Evolutionary conservation across 108 stramenopile species (phyloP), one percentile per base, ranked within the genome.

Genomic region (Nitzschia putrida): DNA sequence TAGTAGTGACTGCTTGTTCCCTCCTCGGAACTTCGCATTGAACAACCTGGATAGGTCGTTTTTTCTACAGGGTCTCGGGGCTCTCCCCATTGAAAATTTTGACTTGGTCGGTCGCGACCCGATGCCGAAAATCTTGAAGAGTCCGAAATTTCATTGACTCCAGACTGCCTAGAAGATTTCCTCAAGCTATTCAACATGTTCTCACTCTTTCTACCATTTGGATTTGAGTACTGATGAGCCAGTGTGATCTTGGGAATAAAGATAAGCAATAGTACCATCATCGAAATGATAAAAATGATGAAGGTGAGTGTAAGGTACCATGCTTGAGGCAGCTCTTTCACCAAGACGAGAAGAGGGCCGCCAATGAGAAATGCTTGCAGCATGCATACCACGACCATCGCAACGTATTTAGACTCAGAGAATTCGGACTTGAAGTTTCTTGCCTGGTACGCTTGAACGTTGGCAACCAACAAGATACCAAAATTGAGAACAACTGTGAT

Each of bases 211-310:
- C n/a, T n/a, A n/a, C n/a, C n/a, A n/a, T n/a, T n/a, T n/a, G n/a
- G n/a, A n/a, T n/a, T n/a, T n/a, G 53, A 53, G 16, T 13, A 53
- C 53, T 53, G n/a, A 21, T 53, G 22, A 8, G 53, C 53, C 53
- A 53, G n/a, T n/a, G n/a, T 21, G 8, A 79, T 72, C 64, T 82
- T 82, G 0, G 81, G 81, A 26, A 66, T 25, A 54, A 82, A 82
- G 44, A 82, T 79, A 12, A 82, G 49, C 6, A 64, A 25, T 12
- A 76, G 37, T 23, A 72, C 71, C 16, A 57, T 74, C 8, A 43
- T 29, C 10, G 67, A 60, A 8, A 71, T 20, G 24, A 61, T 41
- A 51, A 76, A 71, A 7, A 82, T 66, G 29, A 82, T 39, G 11
- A 40, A 29, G 20, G 34, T 39, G 47, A 39, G 11, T 21, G 73